Evolutionary conservation across 495 filamentous ascomycete genomes (phyloP).

Genomic region (Saxophila tyrrhenica): DNA sequence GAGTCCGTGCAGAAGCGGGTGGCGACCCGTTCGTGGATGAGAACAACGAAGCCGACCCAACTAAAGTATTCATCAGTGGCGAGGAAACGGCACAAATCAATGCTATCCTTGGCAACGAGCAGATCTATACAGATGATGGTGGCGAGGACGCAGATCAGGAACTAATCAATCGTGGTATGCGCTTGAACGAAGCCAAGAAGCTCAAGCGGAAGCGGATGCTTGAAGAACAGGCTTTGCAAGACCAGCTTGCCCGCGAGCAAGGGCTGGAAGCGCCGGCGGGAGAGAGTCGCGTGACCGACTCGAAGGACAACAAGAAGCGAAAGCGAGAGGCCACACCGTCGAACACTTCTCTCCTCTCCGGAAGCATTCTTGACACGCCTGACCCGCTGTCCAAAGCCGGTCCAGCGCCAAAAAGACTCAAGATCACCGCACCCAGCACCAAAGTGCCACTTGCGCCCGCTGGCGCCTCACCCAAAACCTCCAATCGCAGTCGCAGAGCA

Average conservation of each 20-base stretch:
- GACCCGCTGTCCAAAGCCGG: constrained; percentile 16
- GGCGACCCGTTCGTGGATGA: constrained; percentile 50
- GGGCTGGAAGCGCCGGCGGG: constrained; percentile 9
- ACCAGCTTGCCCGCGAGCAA: constrained; percentile 25
- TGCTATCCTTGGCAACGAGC: constrained; percentile 12
- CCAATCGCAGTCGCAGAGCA: constrained; percentile 8
- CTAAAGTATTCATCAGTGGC: constrained; percentile 36
- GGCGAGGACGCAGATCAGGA: constrained; percentile 35
- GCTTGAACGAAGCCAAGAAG: constrained; percentile 85
- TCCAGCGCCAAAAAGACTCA: constrained; percentile 17
- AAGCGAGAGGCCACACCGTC: constrained; percentile 22
- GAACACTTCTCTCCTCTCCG: background rate
- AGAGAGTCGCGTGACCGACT: constrained; percentile 1
- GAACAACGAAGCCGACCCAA: constrained; percentile 26
- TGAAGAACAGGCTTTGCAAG: constrained; percentile 49
- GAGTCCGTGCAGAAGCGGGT: constrained; percentile 53
- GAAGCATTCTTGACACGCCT: constrained; percentile 2
- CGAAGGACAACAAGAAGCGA: constrained; percentile 23
- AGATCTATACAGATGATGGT: constrained; percentile 11
- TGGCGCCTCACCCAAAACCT: constrained; percentile 12
- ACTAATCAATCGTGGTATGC: constrained; percentile 77
- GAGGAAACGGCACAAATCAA: constrained; percentile 36
- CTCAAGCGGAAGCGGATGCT: constrained; percentile 64
- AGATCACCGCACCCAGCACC: constrained; percentile 15
- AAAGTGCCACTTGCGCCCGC: constrained; percentile 27